Base-by-base conservation (phyloP, 345 rosid genomes). In the Punica granatum region DNA sequence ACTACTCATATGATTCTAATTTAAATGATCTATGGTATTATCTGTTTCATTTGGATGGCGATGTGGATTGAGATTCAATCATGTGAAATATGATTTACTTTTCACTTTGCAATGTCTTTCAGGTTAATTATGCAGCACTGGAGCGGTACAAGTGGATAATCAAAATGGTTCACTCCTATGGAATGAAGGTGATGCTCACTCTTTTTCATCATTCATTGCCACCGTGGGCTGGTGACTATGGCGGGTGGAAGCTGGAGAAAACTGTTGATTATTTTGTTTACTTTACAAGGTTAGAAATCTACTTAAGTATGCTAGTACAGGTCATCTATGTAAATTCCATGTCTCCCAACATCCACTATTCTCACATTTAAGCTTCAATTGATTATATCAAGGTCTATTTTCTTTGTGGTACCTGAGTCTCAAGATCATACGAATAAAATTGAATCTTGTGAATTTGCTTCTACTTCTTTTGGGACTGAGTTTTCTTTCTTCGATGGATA, bases 131-230 rank as follows among this genome's bases (percentile, higher is more conserved):
- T 79, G 94, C 94, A 44, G 98, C 98, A 48, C 64, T 93, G 34
- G 92, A 87, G 74, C 87, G 92, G 63, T 93, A 88, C 73, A 93
- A 86, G 69, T 90, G 97, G 97, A 93, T 90, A 64, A 80, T 93
- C 48, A 31, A 63, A 36, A 84, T 88, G 84, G 92, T 93, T 70
- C 97, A 71, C 59, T 79, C 83, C 53, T 80, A 82, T 72, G 98
- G 96, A 73, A 90, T 93, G 98, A 93, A 87, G 80, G 98, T 90
- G 80, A 93, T 93, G 98, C 87, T 88, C 61, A 93, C 97, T 37
- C 77, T 93, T 36, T 93, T 93, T 74, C 98, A 93, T 77, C 98
- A 93, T 75, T 90, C 98, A 28, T 73, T 93, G 77, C 98, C 98
- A 56, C 90, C 94, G 32, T 93, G 97, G 97, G 98, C 97, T 63